Percentiles rank a stretch among this genome's conserved stretches.
These are phyloP conservation scores for Nakaseomyces glabratus DNA, from an alignment of 1,139 yeast genomes.

Conservation along the genomic window DNA sequence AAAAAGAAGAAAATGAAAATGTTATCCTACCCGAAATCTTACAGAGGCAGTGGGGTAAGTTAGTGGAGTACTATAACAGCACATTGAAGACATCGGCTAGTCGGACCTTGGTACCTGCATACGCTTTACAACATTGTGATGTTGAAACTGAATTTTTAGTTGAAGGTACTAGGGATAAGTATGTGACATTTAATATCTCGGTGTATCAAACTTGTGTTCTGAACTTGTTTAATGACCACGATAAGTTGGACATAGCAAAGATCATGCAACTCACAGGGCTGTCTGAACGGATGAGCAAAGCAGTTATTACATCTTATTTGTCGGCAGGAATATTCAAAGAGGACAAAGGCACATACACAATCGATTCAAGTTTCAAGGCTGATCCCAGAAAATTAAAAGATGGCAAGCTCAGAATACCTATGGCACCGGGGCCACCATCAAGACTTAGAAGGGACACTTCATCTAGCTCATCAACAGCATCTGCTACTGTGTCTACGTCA, in stretches of 20 bases:
- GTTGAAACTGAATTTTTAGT: constrained; percentile 20
- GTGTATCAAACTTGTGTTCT: constrained; percentile 25
- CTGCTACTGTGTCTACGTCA: neutral
- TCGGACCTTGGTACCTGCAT: constrained; percentile 17
- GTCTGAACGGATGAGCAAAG: constrained; percentile 9
- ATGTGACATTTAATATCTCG: constrained; percentile 20
- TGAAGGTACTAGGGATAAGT: constrained; percentile 10
- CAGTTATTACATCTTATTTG: constrained; percentile 20
- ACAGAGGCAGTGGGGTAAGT: constrained; percentile 24
- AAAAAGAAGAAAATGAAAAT: constrained; percentile 11
- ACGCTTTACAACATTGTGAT: constrained; percentile 26
- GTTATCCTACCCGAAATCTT: constrained; percentile 17
- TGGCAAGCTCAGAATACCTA: constrained; percentile 19
- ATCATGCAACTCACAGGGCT: constrained; percentile 12
- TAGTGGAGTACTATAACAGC: constrained; percentile 15
- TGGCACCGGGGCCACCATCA: constrained; percentile 9
- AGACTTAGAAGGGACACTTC: neutral
- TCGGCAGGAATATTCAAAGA: constrained; percentile 13
- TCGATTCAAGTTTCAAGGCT: constrained; percentile 19
- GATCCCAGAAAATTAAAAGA: constrained; percentile 16
- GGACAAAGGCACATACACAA: constrained; percentile 7
- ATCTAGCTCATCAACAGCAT: neutral
- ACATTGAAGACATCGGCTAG: constrained; percentile 11
- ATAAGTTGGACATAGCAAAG: constrained; percentile 11
- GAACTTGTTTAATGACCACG: constrained; percentile 20